A percentile compares a stretch with the other conserved stretches of the same genome.
Evolutionary conservation across 176 grass and related monocot genomes (phyloP).

Genomic region (Oryza longistaminata): DNA sequence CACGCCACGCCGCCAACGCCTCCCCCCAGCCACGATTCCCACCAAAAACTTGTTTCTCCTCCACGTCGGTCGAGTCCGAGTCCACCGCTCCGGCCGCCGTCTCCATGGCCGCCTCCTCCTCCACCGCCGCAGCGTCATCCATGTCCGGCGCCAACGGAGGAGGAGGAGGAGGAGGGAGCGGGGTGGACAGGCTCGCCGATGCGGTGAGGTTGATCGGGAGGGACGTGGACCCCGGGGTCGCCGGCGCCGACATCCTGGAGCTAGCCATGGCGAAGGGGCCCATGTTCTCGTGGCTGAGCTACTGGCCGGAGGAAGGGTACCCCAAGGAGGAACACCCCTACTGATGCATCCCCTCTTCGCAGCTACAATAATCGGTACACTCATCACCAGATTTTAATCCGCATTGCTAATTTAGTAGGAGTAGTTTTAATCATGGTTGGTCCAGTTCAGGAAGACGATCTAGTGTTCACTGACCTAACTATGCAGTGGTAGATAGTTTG

Average conservation of each 20-base stretch:
- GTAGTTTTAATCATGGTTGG: background rate
- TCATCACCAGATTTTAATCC: background rate
- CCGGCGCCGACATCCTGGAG: conserved; percentile 45
- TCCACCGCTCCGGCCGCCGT: conserved; percentile 8
- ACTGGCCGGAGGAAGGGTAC: conserved; percentile 47
- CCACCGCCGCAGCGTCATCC: conserved; percentile 17
- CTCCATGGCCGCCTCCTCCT: conserved; percentile 47
- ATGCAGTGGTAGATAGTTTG: background rate
- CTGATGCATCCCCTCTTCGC: background rate
- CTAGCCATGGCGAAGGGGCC: conserved; percentile 50
- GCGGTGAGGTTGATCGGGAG: conserved; percentile 21
- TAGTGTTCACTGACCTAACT: background rate
- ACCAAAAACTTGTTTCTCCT: background rate
- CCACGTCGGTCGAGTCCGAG: too few species aligned
- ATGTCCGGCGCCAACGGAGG: background rate
- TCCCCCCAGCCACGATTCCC: conserved; percentile 7
- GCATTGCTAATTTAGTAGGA: background rate
- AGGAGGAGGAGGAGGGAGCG: background rate
- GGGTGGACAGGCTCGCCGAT: background rate
- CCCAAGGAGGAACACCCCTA: conserved; percentile 36
- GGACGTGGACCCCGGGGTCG: conserved; percentile 6
- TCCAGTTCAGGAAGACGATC: background rate
- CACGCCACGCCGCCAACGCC: background rate
- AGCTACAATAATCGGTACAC: background rate
- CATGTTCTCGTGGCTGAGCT: conserved; percentile 51